Conservation (phyloP, 345 rosid genomes). For the Citropsis articulata region DNA sequence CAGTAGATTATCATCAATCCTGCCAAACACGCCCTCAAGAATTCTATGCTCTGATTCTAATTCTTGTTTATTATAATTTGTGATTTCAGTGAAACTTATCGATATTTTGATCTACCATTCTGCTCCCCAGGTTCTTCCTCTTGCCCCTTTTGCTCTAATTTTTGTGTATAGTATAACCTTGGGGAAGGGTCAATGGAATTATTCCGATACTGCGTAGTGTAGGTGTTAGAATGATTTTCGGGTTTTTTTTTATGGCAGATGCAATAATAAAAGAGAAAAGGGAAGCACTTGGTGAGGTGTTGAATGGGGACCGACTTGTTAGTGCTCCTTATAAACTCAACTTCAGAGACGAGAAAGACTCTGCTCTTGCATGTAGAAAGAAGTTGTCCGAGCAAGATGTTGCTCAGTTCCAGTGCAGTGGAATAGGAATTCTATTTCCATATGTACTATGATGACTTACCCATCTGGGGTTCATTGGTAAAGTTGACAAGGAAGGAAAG, state of each 20-base stretch:
- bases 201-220: neutral
- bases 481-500: slow-evolving; percentile 74
- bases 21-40: neutral
- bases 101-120: slow-evolving; percentile 58
- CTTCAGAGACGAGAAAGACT: slow-evolving; percentile 64
- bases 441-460: slow-evolving; percentile 88
- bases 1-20: neutral
- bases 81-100: slow-evolving; percentile 46
- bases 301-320: slow-evolving; percentile 85
- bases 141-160: neutral
- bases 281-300: slow-evolving; percentile 89
- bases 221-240: neutral
- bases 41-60: neutral
- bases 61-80: neutral
- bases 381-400: slow-evolving; percentile 60
- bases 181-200: neutral
- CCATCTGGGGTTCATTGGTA: slow-evolving; percentile 88
- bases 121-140: slow-evolving; percentile 38
- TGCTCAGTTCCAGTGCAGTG: slow-evolving; percentile 53
- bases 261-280: slow-evolving; percentile 60
- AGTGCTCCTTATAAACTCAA: slow-evolving; percentile 83
- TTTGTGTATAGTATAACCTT: neutral
- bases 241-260: slow-evolving; percentile 30
- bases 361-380: slow-evolving; percentile 58
- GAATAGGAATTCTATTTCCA: slow-evolving; percentile 82